These are phyloP conservation scores for Boechera divaricarpa DNA, from an alignment of 345 rosid genomes.

Conservation along the genomic window DNA sequence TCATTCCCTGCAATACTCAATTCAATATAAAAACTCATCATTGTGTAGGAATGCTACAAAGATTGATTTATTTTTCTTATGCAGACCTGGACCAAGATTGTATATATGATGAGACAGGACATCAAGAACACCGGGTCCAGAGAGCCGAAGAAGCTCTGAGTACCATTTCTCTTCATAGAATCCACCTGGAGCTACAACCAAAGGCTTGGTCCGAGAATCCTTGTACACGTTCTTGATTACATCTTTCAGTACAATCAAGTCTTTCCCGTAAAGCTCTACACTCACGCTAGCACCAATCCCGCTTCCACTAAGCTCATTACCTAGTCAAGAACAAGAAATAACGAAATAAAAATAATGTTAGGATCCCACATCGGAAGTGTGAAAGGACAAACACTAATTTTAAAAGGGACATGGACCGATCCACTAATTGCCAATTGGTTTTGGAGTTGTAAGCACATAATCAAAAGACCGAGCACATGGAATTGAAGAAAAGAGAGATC, in stretches of 20 bases:
- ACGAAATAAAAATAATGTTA: not conserved
- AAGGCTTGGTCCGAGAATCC: slow-evolving; percentile 57
- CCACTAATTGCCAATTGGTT: not conserved
- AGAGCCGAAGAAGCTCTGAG: slow-evolving; percentile 64
- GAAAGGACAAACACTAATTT: not conserved
- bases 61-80: not conserved
- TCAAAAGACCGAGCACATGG: too few relatives aligned
- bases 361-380: not conserved
- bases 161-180: slow-evolving; percentile 76
- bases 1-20: slow-evolving; percentile 62
- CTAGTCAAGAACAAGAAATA: slow-evolving; percentile 43
- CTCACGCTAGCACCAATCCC: slow-evolving; percentile 79
- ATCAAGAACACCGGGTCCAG: slow-evolving; percentile 71
- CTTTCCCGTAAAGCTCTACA: slow-evolving; percentile 77
- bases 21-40: not conserved
- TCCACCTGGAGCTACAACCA: slow-evolving; percentile 87
- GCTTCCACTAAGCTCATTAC: slow-evolving; percentile 89
- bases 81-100: slow-evolving; percentile 84
- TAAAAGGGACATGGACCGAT: not conserved
- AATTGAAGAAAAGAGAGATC: not conserved
- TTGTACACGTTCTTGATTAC: slow-evolving; percentile 64
- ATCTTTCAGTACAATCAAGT: slow-evolving; percentile 59
- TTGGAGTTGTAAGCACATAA: not conserved
- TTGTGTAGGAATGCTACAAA: slow-evolving; percentile 10
- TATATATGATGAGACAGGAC: slow-evolving; percentile 88